Evolutionary conservation across 1,284 basidiomycete species (phyloP).

Genomic region (Coriolopsis trogii): DNA sequence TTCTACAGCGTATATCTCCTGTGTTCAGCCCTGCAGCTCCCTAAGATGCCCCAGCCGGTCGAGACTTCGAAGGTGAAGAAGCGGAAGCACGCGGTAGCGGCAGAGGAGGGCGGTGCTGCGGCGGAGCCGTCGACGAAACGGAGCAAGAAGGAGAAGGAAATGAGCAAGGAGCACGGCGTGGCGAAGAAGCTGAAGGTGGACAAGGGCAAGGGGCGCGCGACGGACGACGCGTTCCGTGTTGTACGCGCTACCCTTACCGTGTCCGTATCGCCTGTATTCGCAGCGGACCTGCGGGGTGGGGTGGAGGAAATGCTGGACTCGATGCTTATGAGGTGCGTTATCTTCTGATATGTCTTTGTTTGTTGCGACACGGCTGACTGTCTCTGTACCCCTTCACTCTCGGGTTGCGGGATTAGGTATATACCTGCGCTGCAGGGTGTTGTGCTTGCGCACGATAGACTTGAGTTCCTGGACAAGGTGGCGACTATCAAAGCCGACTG

Average conservation of each 20-base stretch:
- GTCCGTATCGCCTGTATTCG: conserved; percentile 85
- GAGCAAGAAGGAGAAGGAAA: conserved; percentile 31
- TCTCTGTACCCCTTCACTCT: not conserved
- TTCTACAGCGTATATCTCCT: too few species aligned
- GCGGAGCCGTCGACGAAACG: conserved; percentile 34
- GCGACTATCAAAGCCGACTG: conserved; percentile 84
- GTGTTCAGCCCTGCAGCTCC: not conserved
- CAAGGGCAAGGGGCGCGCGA: conserved; percentile 47
- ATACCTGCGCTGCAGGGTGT: conserved; percentile 88
- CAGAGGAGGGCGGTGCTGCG: conserved; percentile 23
- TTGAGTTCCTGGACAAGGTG: conserved; percentile 68
- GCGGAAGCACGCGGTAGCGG: conserved; percentile 49
- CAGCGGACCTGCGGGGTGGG: conserved; percentile 68
- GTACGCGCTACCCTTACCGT: conserved; percentile 70
- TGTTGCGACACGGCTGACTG: conserved; percentile 14
- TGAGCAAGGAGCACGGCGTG: conserved; percentile 31
- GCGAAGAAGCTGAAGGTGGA: conserved; percentile 33
- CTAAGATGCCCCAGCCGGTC: conserved; percentile 30
- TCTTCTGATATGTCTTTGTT: not conserved
- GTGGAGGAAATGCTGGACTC: conserved; percentile 89
- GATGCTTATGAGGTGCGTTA: conserved; percentile 87
- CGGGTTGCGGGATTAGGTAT: conserved; percentile 60
- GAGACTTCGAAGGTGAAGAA: conserved; percentile 46
- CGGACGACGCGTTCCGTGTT: conserved; percentile 64
- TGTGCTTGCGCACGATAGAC: conserved; percentile 83